These are phyloP conservation scores for Pulveroboletus sp. DNA, from an alignment of 768 basidiomycete genomes.

Conservation along the genomic window DNA sequence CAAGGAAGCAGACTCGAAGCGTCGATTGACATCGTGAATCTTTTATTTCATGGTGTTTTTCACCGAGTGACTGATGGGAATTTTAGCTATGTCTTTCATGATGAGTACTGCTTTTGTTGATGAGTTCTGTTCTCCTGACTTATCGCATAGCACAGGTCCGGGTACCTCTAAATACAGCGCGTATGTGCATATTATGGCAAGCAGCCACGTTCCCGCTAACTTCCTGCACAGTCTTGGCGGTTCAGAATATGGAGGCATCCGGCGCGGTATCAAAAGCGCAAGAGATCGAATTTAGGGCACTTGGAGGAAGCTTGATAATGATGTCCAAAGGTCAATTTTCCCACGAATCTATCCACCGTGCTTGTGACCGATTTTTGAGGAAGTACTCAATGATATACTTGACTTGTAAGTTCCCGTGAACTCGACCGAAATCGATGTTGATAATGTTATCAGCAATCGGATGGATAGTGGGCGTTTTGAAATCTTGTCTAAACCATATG, in stretches of 20 bases:
- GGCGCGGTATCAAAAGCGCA: constrained; percentile 69
- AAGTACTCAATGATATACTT: constrained; percentile 75
- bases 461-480: constrained; percentile 88
- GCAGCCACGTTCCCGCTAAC: not conserved
- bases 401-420: constrained; percentile 54
- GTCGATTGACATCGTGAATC: constrained; percentile 71
- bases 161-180: constrained; percentile 75
- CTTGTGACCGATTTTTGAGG: constrained; percentile 3
- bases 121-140: constrained; percentile 8
- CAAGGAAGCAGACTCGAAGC: constrained; percentile 75
- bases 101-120: constrained; percentile 42
- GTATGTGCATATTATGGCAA: constrained; percentile 28
- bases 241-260: constrained; percentile 88
- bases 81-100: constrained; percentile 70
- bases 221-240: constrained; percentile 65
- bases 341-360: constrained; percentile 1
- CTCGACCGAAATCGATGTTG: not conserved
- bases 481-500: constrained; percentile 59
- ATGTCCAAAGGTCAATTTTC: constrained; percentile 70
- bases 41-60: constrained; percentile 21
- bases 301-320: constrained; percentile 78
- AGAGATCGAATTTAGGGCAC: constrained; percentile 83
- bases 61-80: constrained; percentile 1
- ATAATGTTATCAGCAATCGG: constrained; percentile 53
- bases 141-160: constrained; percentile 54